Conservation (phyloP, 768 basidiomycete species). For the Tephrocybe rancida region DNA sequence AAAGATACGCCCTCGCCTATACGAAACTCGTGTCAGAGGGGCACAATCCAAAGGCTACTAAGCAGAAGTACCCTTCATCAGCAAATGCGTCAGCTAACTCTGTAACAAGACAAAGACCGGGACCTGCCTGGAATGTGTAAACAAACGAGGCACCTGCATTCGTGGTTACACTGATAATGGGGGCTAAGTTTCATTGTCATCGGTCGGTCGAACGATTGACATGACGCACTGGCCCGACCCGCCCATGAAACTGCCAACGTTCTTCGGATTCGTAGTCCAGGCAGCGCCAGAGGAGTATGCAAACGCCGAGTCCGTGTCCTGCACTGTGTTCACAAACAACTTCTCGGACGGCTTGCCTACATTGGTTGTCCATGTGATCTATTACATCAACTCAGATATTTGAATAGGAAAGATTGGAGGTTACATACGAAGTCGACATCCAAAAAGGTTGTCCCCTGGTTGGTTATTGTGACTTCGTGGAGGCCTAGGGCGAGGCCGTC, state of each 20-base stretch:
- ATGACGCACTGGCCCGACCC: slow-evolving; percentile 41
- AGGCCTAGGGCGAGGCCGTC: slow-evolving; percentile 30
- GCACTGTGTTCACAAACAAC: slow-evolving; percentile 26
- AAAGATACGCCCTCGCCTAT: slow-evolving; percentile 47
- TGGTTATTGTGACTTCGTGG: slow-evolving; percentile 41
- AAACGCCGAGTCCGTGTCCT: slow-evolving; percentile 40
- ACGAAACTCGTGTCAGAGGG: neutral
- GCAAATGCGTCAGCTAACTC: neutral
- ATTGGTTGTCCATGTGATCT: slow-evolving; percentile 36
- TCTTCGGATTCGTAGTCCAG: slow-evolving; percentile 35
- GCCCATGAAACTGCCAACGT: slow-evolving; percentile 40
- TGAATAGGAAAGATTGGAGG: slow-evolving; percentile 2
- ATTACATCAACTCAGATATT: neutral
- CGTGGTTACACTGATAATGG: slow-evolving; percentile 32
- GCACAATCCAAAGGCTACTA: neutral
- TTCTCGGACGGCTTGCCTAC: slow-evolving; percentile 27
- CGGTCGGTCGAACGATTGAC: neutral
- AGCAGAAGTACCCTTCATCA: neutral
- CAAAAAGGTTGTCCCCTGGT: slow-evolving; percentile 28
- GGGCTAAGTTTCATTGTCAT: neutral
- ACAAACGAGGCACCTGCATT: slow-evolving; percentile 31
- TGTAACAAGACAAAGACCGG: neutral
- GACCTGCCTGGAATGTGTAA: slow-evolving; percentile 41
- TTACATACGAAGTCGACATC: slow-evolving; percentile 52
- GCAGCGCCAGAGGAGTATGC: slow-evolving; percentile 28